Evolutionary conservation across 2,329 filamentous ascomycete species (phyloP), one percentile per base, ranked within the genome.

Genomic region (Penicillium sp.): DNA sequence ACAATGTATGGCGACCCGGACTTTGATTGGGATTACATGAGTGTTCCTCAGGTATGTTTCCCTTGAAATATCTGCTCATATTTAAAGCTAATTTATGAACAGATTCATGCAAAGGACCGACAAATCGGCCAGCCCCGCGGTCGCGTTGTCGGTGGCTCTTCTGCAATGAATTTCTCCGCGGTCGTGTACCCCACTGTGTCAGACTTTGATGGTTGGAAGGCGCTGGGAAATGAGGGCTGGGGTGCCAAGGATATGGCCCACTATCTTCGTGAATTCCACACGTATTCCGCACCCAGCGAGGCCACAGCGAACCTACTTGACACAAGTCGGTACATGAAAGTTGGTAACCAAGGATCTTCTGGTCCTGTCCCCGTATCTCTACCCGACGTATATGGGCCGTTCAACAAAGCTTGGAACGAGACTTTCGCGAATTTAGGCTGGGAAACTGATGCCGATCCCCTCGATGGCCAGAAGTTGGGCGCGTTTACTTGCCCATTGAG

Each of bases 131-230:
- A 80, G 42, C 75, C 75, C 25, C 73, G 79, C 6, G 80, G 78
- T 33, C 78, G 78, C 48, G 76, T 80, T 0, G 70, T 83, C 0
- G 80, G 80, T 5, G 81, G 80, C 10, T 77, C 75, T 14, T 78
- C 70, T 10, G 72, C 77, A 0, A 57, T 81, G 30, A 81, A 81
- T 58, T 75, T 78, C 33, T 68, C 67, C 16, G 50, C 58, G 14
- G 31, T 64, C 9, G 37, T 66, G 14, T 64, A 63, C 25, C 64
- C 64, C 4, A 53, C 56, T 5, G 62, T 64, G n/a, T 62, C 67
- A 0, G 77, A 78, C 37, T 78, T 79, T 44, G 68, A 80, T 46
- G 67, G 70, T 1, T 82, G 80, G 79, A 71, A 71, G 35, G 65
- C 66, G 3, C 62, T 82, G 1, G 80, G 78, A 0, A 78, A 79